Evolutionary conservation across 768 basidiomycete genomes (phyloP).

Genomic region (Clavaria fumosa): DNA sequence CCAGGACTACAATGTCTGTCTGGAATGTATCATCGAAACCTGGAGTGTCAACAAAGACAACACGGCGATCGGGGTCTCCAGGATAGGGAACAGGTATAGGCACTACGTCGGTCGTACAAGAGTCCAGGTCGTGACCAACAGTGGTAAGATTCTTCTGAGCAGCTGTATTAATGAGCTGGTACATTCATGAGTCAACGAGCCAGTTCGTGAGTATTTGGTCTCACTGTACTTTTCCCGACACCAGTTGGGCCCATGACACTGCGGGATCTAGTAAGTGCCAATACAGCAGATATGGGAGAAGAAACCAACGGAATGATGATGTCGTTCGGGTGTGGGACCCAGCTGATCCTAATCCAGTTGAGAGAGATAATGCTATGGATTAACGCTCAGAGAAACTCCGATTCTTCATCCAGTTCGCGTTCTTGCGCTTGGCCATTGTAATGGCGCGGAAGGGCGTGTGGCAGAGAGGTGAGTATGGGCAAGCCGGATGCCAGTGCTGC

Average conservation of each 20-base stretch:
- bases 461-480: no score
- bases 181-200: not conserved
- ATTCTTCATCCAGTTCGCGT: no score
- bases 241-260: slow-evolving; percentile 18
- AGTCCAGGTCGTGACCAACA: slow-evolving; percentile 13
- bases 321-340: no score
- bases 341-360: no score
- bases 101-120: slow-evolving; percentile 13
- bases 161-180: slow-evolving; percentile 16
- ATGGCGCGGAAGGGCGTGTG: no score
- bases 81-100: slow-evolving; percentile 9
- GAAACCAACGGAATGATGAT: slow-evolving; percentile 11
- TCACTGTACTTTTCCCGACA: slow-evolving; percentile 15
- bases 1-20: slow-evolving; percentile 10
- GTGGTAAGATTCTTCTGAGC: slow-evolving; percentile 9
- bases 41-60: slow-evolving; percentile 8
- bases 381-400: no score
- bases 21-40: slow-evolving; percentile 6
- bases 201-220: not conserved
- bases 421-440: no score
- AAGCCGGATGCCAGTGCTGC: no score
- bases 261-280: no score
- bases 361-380: no score
- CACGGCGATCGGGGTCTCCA: not conserved
- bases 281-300: not conserved